Evolutionary conservation across 768 basidiomycete genomes (phyloP), one percentile per base, ranked within the genome.

Genomic region (Mycena galopus): DNA sequence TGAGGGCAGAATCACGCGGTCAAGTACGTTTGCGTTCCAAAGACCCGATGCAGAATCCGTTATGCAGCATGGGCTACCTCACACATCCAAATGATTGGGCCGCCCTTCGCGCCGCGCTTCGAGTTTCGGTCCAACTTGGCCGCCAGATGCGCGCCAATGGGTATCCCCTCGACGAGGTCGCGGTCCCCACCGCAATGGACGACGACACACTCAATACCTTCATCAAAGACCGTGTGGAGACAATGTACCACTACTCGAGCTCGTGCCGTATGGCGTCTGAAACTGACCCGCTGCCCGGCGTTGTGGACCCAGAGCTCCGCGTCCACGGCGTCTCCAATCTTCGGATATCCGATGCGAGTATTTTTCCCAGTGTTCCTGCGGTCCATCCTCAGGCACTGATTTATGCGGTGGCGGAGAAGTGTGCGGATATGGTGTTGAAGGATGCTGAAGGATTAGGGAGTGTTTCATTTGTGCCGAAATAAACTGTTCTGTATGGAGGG

Each of bases 181-280:
- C 30, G 2, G 70, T 71, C 2, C 70, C 70, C 10, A 7, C n/a
- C 19, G 70, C 47, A 12, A 21, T 71, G 12, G 63, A 65, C 4
- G 83, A 88, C 67, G 80, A 78, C 44, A 84, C 85, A 35, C 74
- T 88, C 17, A 79, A 82, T 56, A 81, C 82, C n/a, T 69, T 85
- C 21, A 79, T 87, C 25, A 79, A 79, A 33, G 81, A 82, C 56
- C 81, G 86, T 19, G 82, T 85, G 6, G 85, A 87, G 72, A 88
- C 86, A 1, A 74, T 86, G 35, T 87, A 87, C 67, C 87, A 88
- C 73, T 86, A 86, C 0, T 70, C 83, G 14, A 80, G 84, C 65
- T 86, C 86, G 12, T 87, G 86, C 65, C 81, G 85, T 27, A 88
- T 87, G 86, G 86, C 86, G 16, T 83, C 84, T 21, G 73, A 76